These are phyloP conservation scores for Trifolium subterraneum DNA, from an alignment of 306 rosid species.

Conservation along the genomic window DNA sequence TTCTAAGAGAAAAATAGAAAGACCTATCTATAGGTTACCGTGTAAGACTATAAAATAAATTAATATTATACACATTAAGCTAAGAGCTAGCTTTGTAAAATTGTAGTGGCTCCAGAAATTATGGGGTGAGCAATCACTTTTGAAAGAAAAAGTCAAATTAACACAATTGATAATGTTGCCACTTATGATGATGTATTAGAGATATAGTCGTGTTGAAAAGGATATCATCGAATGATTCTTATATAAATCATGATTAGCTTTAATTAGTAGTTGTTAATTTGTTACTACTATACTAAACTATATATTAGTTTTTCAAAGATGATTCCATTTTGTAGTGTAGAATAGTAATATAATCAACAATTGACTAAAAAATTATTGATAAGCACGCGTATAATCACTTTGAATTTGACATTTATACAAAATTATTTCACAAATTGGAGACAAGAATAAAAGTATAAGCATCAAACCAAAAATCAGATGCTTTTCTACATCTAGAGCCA, in stretches of 20 bases:
- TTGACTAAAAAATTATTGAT: constrained; percentile 33
- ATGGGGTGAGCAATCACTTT: constrained; percentile 38
- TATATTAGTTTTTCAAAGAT: constrained; percentile 35
- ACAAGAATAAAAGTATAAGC: constrained; percentile 44
- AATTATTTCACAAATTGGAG: constrained; percentile 35
- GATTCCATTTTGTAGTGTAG: constrained; percentile 28
- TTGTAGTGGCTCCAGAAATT: constrained; percentile 40
- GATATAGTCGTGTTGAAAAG: constrained; percentile 34
- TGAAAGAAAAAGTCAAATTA: constrained; percentile 43
- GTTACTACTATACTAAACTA: constrained; percentile 4
- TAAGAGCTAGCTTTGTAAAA: constrained; percentile 36
- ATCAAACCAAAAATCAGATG: constrained; percentile 45
- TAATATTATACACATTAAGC: not conserved
- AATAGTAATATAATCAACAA: constrained; percentile 13
- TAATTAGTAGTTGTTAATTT: constrained; percentile 1
- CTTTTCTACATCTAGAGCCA: constrained; percentile 25
- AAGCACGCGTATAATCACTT: constrained; percentile 47
- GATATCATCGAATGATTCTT: constrained; percentile 29
- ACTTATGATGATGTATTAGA: constrained; percentile 47
- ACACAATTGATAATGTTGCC: constrained; percentile 36
- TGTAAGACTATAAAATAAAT: constrained; percentile 19
- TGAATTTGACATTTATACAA: constrained; percentile 42
- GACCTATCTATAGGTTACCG: not conserved
- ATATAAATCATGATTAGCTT: constrained; percentile 31
- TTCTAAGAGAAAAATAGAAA: constrained; percentile 14